Conservation (phyloP, 164 flowering plant genomes). For the Kalanchoe fedtschenkoi region DNA sequence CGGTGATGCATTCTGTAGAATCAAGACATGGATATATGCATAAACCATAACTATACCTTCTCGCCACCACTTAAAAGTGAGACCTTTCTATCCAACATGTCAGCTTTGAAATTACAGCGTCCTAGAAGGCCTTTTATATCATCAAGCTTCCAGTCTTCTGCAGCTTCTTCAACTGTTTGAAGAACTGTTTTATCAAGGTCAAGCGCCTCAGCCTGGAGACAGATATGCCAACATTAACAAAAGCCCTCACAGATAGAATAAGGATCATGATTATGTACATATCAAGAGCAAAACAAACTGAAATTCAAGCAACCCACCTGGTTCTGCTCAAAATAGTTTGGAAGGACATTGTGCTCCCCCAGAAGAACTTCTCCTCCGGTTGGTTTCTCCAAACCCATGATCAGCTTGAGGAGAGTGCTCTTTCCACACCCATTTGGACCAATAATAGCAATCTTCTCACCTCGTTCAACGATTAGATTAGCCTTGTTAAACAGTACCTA, state of each 20-base stretch:
- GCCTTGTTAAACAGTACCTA: constrained; percentile 77
- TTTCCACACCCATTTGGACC: constrained; percentile 99
- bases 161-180: constrained; percentile 83
- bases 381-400: constrained; percentile 84
- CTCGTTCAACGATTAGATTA: constrained; percentile 70
- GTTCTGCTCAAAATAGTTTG: constrained; percentile 98
- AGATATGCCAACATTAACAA: constrained; percentile 1
- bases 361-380: constrained; percentile 60
- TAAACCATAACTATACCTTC: constrained; percentile 43
- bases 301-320: constrained; percentile 44
- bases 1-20: not conserved
- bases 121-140: constrained; percentile 98
- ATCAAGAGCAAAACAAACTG: not conserved
- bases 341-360: constrained; percentile 93
- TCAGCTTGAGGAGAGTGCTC: constrained; percentile 80
- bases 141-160: constrained; percentile 90
- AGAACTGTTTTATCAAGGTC: constrained; percentile 89
- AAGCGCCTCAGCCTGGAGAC: constrained; percentile 88
- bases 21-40: not conserved
- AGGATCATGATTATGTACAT: not conserved
- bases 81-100: constrained; percentile 94
- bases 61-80: constrained; percentile 96
- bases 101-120: constrained; percentile 88
- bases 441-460: constrained; percentile 86
- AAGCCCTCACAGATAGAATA: not conserved